Conservation (phyloP, 2,329 filamentous ascomycete species). For the Fusarium fujikuroi region DNA sequence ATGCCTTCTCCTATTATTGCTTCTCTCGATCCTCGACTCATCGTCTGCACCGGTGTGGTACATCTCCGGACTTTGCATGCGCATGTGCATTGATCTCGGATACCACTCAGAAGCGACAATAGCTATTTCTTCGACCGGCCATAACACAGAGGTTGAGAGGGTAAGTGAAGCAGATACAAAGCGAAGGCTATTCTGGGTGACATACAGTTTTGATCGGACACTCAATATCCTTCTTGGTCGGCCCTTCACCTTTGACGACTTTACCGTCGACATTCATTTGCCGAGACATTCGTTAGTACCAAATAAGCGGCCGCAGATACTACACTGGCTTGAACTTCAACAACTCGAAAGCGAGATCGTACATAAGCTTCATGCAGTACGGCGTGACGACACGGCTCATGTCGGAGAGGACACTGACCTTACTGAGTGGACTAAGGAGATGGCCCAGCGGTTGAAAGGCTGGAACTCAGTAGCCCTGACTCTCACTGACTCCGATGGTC, state of each 20-base stretch:
- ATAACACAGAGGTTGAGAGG: rapidly evolving
- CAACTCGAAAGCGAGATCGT: conserved; percentile 2
- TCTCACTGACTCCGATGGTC: neutral
- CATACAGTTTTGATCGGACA: conserved; percentile 5
- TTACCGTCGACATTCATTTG: neutral
- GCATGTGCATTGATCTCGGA: conserved; percentile 16
- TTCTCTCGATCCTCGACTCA: conserved; percentile 9
- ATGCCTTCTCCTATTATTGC: neutral
- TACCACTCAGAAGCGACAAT: conserved; percentile 15
- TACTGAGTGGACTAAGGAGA: neutral
- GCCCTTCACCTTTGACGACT: conserved; percentile 10
- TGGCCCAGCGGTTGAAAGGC: neutral
- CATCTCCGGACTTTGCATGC: conserved; percentile 15
- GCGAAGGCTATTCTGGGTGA: conserved; percentile 9
- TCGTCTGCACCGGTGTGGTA: conserved; percentile 12
- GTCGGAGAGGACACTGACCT: neutral
- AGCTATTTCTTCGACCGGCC: neutral
- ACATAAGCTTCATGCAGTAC: neutral
- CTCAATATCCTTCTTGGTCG: conserved; percentile 9
- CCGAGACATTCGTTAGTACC: neutral
- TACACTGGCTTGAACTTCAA: conserved; percentile 15
- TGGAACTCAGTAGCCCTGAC: neutral
- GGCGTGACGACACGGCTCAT: neutral
- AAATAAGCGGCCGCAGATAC: neutral
- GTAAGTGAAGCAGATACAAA: neutral